These are phyloP conservation scores for Blastocystis sp. DNA, from an alignment of 352 stramenopile genomes.

Conservation along the genomic window DNA sequence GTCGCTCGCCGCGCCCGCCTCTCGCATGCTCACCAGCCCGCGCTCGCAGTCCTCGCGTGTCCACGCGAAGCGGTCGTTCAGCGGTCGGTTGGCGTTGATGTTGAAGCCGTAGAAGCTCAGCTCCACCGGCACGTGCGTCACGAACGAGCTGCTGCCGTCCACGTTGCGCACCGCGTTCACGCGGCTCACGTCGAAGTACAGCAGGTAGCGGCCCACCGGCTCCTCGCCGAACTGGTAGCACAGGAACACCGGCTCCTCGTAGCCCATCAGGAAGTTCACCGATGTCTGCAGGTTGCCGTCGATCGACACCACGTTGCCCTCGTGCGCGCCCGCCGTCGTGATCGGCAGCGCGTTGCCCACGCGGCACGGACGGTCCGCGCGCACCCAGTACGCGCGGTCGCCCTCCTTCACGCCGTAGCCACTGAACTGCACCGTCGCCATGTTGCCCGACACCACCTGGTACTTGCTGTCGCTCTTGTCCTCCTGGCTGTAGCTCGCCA, in stretches of 20 bases:
- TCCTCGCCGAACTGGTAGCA: constrained; percentile 66
- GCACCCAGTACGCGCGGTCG: constrained; percentile 61
- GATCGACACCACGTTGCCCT: constrained; percentile 49
- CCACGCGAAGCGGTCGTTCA: constrained; percentile 8
- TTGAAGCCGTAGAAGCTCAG: constrained; percentile 61
- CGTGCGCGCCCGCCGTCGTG: not conserved
- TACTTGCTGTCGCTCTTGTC: constrained; percentile 51
- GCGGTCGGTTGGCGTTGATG: not conserved
- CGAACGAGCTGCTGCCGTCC: constrained; percentile 34
- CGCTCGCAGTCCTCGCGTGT: constrained; percentile 31
- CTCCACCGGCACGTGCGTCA: constrained; percentile 4
- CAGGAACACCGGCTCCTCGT: constrained; percentile 42
- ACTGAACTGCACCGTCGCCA: constrained; percentile 29
- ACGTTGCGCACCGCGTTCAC: constrained; percentile 35
- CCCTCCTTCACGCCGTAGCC: constrained; percentile 47
- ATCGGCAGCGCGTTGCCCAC: constrained; percentile 43
- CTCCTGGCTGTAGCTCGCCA: constrained; percentile 35
- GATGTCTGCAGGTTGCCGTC: not conserved
- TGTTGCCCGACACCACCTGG: constrained; percentile 16
- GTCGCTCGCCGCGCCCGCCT: not conserved
- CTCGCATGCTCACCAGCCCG: constrained; percentile 22
- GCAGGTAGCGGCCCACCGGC: constrained; percentile 30
- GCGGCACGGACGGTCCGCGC: constrained; percentile 18
- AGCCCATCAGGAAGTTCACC: constrained; percentile 58
- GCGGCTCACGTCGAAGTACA: constrained; percentile 17